Evolutionary conservation across 2,329 filamentous ascomycete genomes (phyloP), one percentile per base, ranked within the genome.

Genomic region (Stachybotrys elegans): DNA sequence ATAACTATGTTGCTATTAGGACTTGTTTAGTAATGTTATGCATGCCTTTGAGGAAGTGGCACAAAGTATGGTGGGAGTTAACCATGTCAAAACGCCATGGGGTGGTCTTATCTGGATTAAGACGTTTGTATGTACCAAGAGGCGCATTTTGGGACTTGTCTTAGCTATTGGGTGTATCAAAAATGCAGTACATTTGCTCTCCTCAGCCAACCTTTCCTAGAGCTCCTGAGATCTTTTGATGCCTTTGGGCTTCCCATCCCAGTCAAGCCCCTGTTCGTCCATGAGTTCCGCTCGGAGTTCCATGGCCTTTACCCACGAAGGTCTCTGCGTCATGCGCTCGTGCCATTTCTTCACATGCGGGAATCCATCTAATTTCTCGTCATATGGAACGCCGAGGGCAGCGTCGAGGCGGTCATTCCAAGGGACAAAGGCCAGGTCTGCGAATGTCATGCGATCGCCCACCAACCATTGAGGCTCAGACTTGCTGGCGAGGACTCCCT

Each of bases 401-500:
- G 35, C 39, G 21, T 29, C 41, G 12, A 47, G 22, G 21, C 38
- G 42, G 19, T 21, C 25, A 31, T 47, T 47, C 43, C 43, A 48
- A 11, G 42, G 40, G 22, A 41, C 27, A 22, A 48, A 48, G 20
- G 43, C 22, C 32, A 48, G 17, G 23, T 48, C 46, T 14, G 46
- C 43, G 29, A 16, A 48, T 12, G 46, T 48, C 17, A 42, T 40
- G 12, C 38, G 34, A 35, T 48, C 39, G 9, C 46, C 46, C 6
- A 48, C 46, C 8, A 48, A 43, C 43, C 43, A 48, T n/a, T n/a
- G n/a, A n/a, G n/a, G n/a, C n/a, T 34, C 31, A 6, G 31, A 16
- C 31, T 47, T 49, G 34, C 36, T 44, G 23, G 43, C 22, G 12
- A 51, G 43, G 5, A 45, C 37, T 9, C 31, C 19, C 19, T 51